A percentile compares a stretch with the other conserved stretches of the same genome.
Conservation (phyloP, 768 basidiomycete genomes). For the Podaxis sp. region DNA sequence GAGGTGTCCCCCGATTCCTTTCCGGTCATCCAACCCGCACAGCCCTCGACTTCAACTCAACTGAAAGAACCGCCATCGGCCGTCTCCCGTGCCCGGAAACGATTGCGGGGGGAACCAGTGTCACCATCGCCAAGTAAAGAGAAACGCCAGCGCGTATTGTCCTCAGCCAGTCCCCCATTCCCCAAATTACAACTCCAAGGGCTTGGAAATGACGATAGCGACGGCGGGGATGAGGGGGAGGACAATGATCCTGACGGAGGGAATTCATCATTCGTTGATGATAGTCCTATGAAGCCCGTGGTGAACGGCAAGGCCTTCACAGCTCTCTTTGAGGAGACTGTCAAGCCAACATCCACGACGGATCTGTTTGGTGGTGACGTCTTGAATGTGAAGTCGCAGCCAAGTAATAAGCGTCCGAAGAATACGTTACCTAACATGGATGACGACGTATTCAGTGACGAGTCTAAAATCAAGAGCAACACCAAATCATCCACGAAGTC, state of each 20-base stretch:
- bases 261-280: slow-evolving; percentile 53
- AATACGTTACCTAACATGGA: slow-evolving; percentile 3
- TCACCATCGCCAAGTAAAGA: slow-evolving; percentile 79
- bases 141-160: slow-evolving; percentile 57
- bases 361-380: slow-evolving; percentile 13
- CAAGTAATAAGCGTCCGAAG: neutral
- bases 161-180: slow-evolving; percentile 36
- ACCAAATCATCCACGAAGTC: slow-evolving; percentile 1
- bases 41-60: slow-evolving; percentile 15
- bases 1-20: slow-evolving; percentile 35
- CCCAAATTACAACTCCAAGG: slow-evolving; percentile 24
- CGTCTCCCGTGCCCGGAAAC: slow-evolving; percentile 69
- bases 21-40: slow-evolving; percentile 24
- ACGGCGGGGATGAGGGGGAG: slow-evolving; percentile 32
- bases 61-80: slow-evolving; percentile 32
- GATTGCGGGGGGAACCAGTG: slow-evolving; percentile 77
- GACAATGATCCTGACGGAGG: slow-evolving; percentile 24
- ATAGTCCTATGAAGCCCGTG: slow-evolving; percentile 67
- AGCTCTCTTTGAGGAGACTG: slow-evolving; percentile 54
- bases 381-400: neutral
- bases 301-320: slow-evolving; percentile 59
- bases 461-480: neutral
- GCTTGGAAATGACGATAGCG: slow-evolving; percentile 16
- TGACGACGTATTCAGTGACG: neutral
- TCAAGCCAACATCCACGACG: slow-evolving; percentile 2